Base-by-base conservation (phyloP, 2,329 filamentous ascomycete genomes). In the Talaromyces rugulosus region DNA sequence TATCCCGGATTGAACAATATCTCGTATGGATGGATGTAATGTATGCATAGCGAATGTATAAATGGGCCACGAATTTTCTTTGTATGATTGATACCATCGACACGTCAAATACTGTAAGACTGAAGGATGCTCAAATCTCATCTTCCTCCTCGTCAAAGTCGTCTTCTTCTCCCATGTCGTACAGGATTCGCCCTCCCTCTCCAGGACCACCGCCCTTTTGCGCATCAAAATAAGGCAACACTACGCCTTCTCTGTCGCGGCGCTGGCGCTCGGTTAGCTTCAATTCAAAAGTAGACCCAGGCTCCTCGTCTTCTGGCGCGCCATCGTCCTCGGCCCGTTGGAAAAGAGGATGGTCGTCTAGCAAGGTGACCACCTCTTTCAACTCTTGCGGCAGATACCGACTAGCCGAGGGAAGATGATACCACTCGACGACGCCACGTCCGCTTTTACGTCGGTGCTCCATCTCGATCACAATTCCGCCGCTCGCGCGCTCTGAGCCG, bases 81-180 rank as follows among this genome's bases (percentile, higher is more conserved):
- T 53, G 50, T 27, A n/a, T 31, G 50, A n/a, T 16, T 8, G 50
- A 53, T 31, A 53, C 7, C 18, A 47, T 47, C 42, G 42, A 47
- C 42, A 23, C n/a, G 33, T 4, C 33, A 12, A 11, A 31, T 23
- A 23, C 11, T 30, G 28, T 53, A 62, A 44, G 47, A 52, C 31
- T 42, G 34, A 27, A 34, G 40, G 12, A 31, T 58, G 28, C 28
- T 76, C 73, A 93, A 67, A 94, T 92, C 77, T 97, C 93, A 77
- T 97, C 93, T 71, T 97, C 92, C 71, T 96, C 92, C 63, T 96
- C 93, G 68, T 96, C 93, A 78, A 97, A 98, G 74, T 98, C 92
- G 76, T 99, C 95, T 78, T 98, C 95, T 65, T 87, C 85, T 1
- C 93, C 94, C 90, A 98, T 96, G 69, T 98, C 94, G 74, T 99